Evolutionary conservation across 805 yeast species (phyloP), one percentile per base, ranked within the genome.

Genomic region (Saturnispora ahearnii): DNA sequence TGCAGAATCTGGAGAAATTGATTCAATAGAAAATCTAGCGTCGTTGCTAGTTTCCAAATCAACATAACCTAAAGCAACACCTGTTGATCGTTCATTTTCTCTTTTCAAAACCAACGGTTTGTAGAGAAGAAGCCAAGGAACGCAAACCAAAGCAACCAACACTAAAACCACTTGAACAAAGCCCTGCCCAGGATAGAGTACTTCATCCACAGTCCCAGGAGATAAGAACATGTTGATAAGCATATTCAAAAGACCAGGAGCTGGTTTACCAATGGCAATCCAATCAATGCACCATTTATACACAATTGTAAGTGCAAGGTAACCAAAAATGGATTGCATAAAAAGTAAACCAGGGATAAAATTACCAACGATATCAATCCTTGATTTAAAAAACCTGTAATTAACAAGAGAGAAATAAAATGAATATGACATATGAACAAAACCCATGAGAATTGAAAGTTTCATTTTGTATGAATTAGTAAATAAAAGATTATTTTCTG

Each of bases 391-490:
- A 57, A 73, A 72, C 32, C 74, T 56, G 54, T 75, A 78, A 58
- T 84, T 84, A 28, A 78, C 86, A 53, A 82, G 68, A n/a, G 87
- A 79, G 60, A 81, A 82, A 66, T 76, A 66, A 59, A 76, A 79
- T 0, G 88, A 82, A 61, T 84, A 84, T 22, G 81, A 71, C 90
- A 84, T 84, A 62, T 84, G 90, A 43, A 76, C 68, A 61, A 78
- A 83, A 26, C 90, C 90, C 85, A 84, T 81, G 51, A 84, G 68
- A 53, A 84, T 79, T 1, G 89, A 83, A 51, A 84, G 66, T 57
- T 84, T 84, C 90, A 84, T 84, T 64, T 84, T 84, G 65, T 81
- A 82, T 0, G 89, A 83, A 61, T 84, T 84, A 30, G 85, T 71
- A 62, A 84, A 84, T 46, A 84, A 64, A 50, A 84, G 67, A 31